Evolutionary conservation across 352 stramenopile genomes (phyloP).

Genomic region (Thalassiosira ordinaria): DNA sequence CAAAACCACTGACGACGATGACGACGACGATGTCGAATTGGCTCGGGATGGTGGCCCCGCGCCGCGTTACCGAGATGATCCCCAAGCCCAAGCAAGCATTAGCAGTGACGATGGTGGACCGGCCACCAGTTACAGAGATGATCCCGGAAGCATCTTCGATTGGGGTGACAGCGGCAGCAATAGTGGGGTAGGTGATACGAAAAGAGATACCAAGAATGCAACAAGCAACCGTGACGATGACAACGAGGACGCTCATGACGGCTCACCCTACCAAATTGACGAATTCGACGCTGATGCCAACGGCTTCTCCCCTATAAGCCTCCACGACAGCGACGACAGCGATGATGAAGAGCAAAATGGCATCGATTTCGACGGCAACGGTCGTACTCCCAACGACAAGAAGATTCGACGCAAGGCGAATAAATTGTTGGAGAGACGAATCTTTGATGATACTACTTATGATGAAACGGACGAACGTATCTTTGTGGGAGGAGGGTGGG

Average conservation of each 20-base stretch:
- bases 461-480: slow-evolving; percentile 17
- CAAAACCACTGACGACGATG: slow-evolving; percentile 9
- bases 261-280: slow-evolving; percentile 11
- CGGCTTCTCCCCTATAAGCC: slow-evolving; percentile 16
- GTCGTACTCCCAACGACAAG: neutral
- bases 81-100: neutral
- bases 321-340: slow-evolving; percentile 24
- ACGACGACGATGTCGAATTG: slow-evolving; percentile 8
- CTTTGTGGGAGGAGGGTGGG: slow-evolving; percentile 32
- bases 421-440: neutral
- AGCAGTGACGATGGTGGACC: slow-evolving; percentile 5
- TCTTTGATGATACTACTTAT: slow-evolving; percentile 4
- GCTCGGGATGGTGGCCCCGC: neutral
- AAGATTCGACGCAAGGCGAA: slow-evolving; percentile 7
- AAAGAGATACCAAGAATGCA: neutral
- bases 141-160: slow-evolving; percentile 25
- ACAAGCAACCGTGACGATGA: neutral
- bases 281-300: neutral
- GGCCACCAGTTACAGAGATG: neutral
- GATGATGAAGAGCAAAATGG: slow-evolving; percentile 16
- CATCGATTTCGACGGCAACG: slow-evolving; percentile 4
- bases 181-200: neutral
- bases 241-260: too few species aligned
- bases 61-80: slow-evolving; percentile 12
- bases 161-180: slow-evolving; percentile 19